Percentiles rank a stretch among this genome's conserved stretches.
These are phyloP conservation scores for Candida ponderosae DNA, from an alignment of 805 yeast genomes.

Conservation along the genomic window DNA sequence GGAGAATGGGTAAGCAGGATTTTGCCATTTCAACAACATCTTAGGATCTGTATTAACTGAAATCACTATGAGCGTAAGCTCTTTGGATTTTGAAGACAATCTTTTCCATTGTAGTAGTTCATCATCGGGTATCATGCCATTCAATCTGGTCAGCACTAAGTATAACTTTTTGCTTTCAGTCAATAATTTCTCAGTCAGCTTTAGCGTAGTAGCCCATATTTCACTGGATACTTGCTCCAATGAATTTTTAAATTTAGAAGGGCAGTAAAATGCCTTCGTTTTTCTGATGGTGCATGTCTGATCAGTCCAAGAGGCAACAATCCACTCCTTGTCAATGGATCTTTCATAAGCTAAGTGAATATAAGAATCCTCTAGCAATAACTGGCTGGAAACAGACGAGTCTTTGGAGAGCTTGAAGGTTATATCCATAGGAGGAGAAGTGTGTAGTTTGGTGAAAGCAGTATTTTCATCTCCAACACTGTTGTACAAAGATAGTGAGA, in stretches of 20 bases:
- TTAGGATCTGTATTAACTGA: conserved; percentile 59
- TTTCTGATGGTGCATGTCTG: conserved; percentile 61
- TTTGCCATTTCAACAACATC: conserved; percentile 23
- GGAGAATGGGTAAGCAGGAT: conserved; percentile 25
- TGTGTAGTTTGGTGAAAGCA: conserved; percentile 30
- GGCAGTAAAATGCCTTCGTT: conserved; percentile 58
- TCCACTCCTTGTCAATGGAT: conserved; percentile 76
- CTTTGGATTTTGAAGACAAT: conserved; percentile 47
- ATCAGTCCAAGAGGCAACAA: conserved; percentile 85
- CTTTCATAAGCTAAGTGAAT: conserved; percentile 83
- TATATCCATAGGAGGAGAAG: conserved; percentile 34
- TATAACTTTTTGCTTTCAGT: conserved; percentile 47
- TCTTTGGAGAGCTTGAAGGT: conserved; percentile 34
- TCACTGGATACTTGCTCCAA: conserved; percentile 56
- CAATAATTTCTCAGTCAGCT: conserved; percentile 24
- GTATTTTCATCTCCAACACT: conserved; percentile 34
- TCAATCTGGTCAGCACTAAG: conserved; percentile 60
- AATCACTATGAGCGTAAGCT: conserved; percentile 58
- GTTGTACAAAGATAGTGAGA: conserved; percentile 53
- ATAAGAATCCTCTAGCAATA: conserved; percentile 62
- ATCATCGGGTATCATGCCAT: conserved; percentile 74
- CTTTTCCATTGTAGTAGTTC: conserved; percentile 76
- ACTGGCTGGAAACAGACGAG: conserved; percentile 22
- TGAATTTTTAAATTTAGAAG: conserved; percentile 21
- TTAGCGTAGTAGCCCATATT: conserved; percentile 53